Base-by-base conservation (phyloP, 2,329 filamentous ascomycete genomes). In the Diplodia scrobiculata region DNA sequence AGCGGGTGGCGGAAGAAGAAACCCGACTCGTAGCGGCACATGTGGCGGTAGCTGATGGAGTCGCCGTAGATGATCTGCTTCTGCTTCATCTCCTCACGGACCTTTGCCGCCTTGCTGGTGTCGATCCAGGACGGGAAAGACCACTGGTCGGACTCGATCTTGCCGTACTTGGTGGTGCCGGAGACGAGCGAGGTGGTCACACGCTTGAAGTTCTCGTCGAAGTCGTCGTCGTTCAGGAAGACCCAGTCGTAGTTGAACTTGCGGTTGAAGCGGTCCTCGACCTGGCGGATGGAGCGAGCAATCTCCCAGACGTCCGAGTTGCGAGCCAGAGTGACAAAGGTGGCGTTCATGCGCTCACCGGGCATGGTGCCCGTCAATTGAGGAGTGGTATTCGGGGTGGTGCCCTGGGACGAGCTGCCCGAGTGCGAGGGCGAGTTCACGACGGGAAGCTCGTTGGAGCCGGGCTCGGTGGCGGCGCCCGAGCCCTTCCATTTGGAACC, bases 191-290 rank as follows among this genome's bases (percentile, higher is more conserved):
- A 89, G 4, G 86, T 85, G 3, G 95, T 99, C 70, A 98, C 84
- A 79, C 92, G 94, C 79, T 93, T 98, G 84, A 99, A 99, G 10
- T 87, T 88, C 2, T 91, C 90, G 75, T 97, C 91, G 74, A 99
- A 99, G 0, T 92, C 91, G 77, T 93, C 87, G 77, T 99, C 95
- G 80, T 99, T 99, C 68, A 99, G 83, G 82, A 99, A 99, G 63
- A 99, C 94, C 96, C 96, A 99, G 77, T 98, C 94, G 80, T 99
- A 99, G 82, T 96, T 89, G 83, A 91, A 98, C 73, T 94, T 91
- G 74, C 88, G 87, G 82, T 99, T 99, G 87, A 99, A 99, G 75
- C 95, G 91, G 79, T 99, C 95, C 80, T 99, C 95, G 66, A 99
- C 88, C 75, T 97, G 91, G 66, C 95, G 91, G 75, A 99, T 99